These are phyloP conservation scores for Lodderomyces margitis DNA, from an alignment of 1,139 yeast genomes.

Conservation along the genomic window DNA sequence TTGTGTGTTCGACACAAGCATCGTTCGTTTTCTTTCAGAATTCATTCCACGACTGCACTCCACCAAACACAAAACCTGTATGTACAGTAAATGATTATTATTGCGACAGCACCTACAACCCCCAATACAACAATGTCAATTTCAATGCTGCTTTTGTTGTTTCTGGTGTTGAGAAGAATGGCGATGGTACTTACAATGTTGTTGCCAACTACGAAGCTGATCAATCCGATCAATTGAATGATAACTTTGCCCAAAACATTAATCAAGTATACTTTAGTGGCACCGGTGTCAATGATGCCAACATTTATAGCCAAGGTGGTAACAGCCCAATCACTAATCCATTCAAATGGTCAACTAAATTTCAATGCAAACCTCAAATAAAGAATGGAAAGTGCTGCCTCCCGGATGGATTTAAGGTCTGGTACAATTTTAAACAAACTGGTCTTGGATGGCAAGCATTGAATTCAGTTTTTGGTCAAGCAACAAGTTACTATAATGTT, in stretches of 20 bases:
- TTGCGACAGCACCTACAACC: background rate
- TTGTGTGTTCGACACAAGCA: background rate
- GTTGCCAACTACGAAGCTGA: constrained; percentile 11
- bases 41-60: background rate
- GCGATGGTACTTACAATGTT: constrained; percentile 10
- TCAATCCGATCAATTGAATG: constrained; percentile 7
- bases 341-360: constrained; percentile 13
- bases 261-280: constrained; percentile 8
- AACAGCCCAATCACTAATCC: constrained; percentile 8
- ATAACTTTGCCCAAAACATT: constrained; percentile 7
- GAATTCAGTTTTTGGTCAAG: constrained; percentile 7
- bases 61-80: background rate
- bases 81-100: background rate
- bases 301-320: constrained; percentile 8
- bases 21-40: background rate
- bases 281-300: constrained; percentile 12
- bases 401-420: constrained; percentile 11
- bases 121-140: background rate
- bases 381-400: constrained; percentile 13
- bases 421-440: constrained; percentile 64
- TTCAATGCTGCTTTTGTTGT: constrained; percentile 13
- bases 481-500: background rate
- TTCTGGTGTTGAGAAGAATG: constrained; percentile 11
- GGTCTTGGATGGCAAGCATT: constrained; percentile 35
- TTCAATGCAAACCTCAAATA: constrained; percentile 11